These are phyloP conservation scores for Ceriops tagal DNA, from an alignment of 345 rosid species.

Conservation along the genomic window DNA sequence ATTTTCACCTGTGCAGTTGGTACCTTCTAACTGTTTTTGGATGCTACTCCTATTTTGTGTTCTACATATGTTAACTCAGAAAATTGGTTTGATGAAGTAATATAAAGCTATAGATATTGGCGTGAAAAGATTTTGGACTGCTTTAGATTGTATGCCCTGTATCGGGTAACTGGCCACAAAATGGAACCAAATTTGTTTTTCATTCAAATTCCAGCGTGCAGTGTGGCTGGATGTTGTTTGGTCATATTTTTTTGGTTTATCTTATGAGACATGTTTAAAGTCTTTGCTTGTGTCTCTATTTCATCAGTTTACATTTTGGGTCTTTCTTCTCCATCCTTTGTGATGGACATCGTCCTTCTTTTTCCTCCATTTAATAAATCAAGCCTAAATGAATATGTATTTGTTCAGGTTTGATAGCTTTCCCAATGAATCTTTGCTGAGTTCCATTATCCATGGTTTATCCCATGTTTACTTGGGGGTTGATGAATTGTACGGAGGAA, in stretches of 20 bases:
- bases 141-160: conserved; percentile 2
- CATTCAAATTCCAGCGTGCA: conserved; percentile 14
- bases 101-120: conserved; percentile 5
- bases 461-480: no score
- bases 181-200: conserved; percentile 6
- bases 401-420: no score
- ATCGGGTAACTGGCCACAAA: background rate
- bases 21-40: background rate
- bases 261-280: background rate
- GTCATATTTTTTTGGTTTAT: background rate
- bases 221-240: conserved; percentile 23
- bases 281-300: background rate
- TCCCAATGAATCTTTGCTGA: no score
- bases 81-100: background rate
- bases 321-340: background rate
- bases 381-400: no score
- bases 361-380: no score
- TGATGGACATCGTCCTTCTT: no score
- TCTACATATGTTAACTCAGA: background rate
- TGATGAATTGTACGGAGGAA: background rate
- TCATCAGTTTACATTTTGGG: conserved; percentile 1
- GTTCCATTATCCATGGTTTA: no score
- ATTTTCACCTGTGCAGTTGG: background rate
- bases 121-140: background rate
- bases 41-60: background rate